Percentiles rank a stretch among this genome's conserved stretches.
Conservation (phyloP, 148 eudicot genomes). For the Camellia sinensis region DNA sequence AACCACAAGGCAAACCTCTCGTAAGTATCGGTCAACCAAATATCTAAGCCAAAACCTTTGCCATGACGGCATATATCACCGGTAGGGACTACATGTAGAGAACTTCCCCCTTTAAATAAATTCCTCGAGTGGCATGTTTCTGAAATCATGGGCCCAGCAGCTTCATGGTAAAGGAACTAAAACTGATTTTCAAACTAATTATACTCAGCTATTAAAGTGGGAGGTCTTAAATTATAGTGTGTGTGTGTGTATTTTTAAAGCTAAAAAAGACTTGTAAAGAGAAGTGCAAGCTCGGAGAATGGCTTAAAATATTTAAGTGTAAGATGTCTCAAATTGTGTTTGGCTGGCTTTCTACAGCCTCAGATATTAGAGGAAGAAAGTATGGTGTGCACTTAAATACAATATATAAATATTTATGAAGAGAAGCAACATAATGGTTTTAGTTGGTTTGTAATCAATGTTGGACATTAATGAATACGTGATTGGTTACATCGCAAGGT, state of each 20-base stretch:
- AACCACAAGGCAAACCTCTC: too few species aligned
- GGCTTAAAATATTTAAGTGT: neutral
- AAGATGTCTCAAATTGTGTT: neutral
- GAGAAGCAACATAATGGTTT: neutral
- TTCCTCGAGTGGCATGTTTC: neutral
- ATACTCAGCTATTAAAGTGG: neutral
- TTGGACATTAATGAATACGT: neutral
- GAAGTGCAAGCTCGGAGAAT: constrained; percentile 9
- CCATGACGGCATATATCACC: neutral
- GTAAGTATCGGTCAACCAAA: too few species aligned
- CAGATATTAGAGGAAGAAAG: neutral
- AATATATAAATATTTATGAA: neutral
- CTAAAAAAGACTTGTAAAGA: neutral
- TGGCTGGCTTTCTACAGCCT: neutral
- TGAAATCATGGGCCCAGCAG: neutral
- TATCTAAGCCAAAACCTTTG: too few species aligned
- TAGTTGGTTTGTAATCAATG: too few species aligned
- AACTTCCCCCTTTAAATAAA: neutral
- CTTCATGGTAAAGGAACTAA: neutral
- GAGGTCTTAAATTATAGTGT: neutral
- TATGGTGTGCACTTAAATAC: neutral
- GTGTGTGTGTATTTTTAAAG: too few species aligned
- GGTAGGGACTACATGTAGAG: neutral
- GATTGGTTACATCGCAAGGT: constrained; percentile 6
- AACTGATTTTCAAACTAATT: too few species aligned